Percentiles rank a stretch among this genome's conserved stretches.
Evolutionary conservation across 1,284 basidiomycete genomes (phyloP).

Genomic region (Fereydounia khargensis): DNA sequence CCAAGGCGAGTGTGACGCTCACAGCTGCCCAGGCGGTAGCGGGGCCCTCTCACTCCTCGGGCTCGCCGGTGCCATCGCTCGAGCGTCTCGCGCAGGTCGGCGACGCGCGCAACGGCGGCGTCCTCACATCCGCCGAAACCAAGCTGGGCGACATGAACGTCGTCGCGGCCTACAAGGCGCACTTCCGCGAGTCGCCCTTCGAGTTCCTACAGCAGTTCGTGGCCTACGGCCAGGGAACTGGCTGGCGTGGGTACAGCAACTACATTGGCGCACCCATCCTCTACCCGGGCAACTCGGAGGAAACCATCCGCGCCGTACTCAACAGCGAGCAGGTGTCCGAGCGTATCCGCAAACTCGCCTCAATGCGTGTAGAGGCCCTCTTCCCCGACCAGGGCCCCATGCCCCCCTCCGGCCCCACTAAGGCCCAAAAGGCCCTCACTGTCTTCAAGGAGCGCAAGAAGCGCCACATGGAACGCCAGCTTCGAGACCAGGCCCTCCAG

Average conservation of each 20-base stretch:
- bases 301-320: conserved; percentile 38
- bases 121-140: conserved; percentile 26
- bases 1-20: no score
- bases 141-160: conserved; percentile 47
- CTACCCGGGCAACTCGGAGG: conserved; percentile 37
- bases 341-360: conserved; percentile 38
- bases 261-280: conserved; percentile 51
- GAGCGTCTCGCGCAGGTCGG: no score
- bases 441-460: conserved; percentile 38
- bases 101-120: no score
- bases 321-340: conserved; percentile 42
- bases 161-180: conserved; percentile 48
- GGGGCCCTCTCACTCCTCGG: no score
- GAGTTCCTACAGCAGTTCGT: conserved; percentile 46
- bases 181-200: conserved; percentile 46
- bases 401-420: conserved; percentile 15
- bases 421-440: conserved; percentile 27
- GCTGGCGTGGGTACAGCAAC: conserved; percentile 50
- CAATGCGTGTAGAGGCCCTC: conserved; percentile 30
- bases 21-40: no score
- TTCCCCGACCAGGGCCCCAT: conserved; percentile 15
- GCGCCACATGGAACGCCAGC: conserved; percentile 42
- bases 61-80: no score
- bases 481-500: conserved; percentile 35
- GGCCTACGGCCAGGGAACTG: conserved; percentile 44